A percentile compares a stretch with the other conserved stretches of the same genome.
Conservation (phyloP, 768 basidiomycete genomes). For the Tricholomella constricta region DNA sequence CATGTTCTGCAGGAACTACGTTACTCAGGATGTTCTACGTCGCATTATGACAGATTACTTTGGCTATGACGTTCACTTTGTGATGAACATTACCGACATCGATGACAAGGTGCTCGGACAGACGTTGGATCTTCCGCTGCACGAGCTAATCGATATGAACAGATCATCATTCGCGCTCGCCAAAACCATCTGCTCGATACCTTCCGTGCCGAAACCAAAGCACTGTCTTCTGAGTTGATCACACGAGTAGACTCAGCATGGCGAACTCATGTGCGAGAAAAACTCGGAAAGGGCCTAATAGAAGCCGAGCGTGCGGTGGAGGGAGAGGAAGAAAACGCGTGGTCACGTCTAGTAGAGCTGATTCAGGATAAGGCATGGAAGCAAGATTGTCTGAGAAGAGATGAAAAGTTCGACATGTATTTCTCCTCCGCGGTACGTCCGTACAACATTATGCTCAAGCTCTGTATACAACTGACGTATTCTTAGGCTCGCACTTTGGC, state of each 20-base stretch:
- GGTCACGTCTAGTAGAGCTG: conserved; percentile 55
- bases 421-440: conserved; percentile 71
- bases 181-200: conserved; percentile 72
- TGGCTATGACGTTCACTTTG: conserved; percentile 96
- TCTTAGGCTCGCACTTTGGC: conserved; percentile 48
- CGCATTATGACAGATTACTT: conserved; percentile 95
- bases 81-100: conserved; percentile 99
- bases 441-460: conserved; percentile 14
- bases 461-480: conserved; percentile 16
- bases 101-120: conserved; percentile 84
- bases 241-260: conserved; percentile 62
- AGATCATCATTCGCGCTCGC: conserved; percentile 95
- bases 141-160: conserved; percentile 2
- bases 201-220: conserved; percentile 54
- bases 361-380: conserved; percentile 64
- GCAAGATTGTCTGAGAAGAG: conserved; percentile 67
- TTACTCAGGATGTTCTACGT: conserved; percentile 89
- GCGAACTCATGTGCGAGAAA: conserved; percentile 60
- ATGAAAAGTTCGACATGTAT: conserved; percentile 95
- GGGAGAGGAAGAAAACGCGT: conserved; percentile 54
- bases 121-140: conserved; percentile 12
- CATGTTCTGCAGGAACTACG: conserved; percentile 77
- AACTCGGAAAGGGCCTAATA: conserved; percentile 66
- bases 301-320: conserved; percentile 44
- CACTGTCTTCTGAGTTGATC: conserved; percentile 61